Conservation (phyloP, 2,329 filamentous ascomycete species). For the Cercospora canescens region DNA sequence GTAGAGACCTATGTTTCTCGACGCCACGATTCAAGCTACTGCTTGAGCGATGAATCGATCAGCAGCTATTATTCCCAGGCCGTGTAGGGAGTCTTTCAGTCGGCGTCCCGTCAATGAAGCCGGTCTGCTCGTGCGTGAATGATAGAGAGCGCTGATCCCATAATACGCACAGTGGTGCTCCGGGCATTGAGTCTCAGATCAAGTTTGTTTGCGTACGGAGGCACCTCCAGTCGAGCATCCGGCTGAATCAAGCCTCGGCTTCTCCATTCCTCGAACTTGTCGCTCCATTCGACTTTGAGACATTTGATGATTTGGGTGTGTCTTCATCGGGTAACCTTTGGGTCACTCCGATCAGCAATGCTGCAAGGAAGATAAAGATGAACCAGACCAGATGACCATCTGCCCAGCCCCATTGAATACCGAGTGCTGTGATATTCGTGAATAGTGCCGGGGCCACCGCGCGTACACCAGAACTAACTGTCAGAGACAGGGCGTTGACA, state of each 20-base stretch:
- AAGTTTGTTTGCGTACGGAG: no score
- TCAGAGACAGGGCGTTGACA: constrained; percentile 69
- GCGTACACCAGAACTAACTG: constrained; percentile 60
- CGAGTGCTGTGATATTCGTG: constrained; percentile 67
- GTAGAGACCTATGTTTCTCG: no score
- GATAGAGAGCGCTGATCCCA: no score
- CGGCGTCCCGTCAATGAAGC: no score
- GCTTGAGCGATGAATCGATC: no score
- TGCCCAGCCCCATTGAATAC: constrained; percentile 62
- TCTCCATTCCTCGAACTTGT: not conserved
- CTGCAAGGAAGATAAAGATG: constrained; percentile 48
- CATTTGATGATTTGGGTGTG: not conserved
- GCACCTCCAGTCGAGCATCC: no score
- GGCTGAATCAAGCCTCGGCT: not conserved
- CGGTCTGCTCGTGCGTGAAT: no score
- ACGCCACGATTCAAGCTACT: no score
- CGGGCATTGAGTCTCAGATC: no score
- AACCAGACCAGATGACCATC: constrained; percentile 67
- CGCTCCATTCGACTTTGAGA: not conserved
- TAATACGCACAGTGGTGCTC: no score
- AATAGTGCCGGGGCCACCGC: constrained; percentile 67
- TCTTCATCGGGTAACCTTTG: not conserved
- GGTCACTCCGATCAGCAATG: constrained; percentile 1
- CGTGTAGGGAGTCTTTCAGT: no score
- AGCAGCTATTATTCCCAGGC: no score